Base-by-base conservation (phyloP, 1,139 yeast species). In the Saccharomyces pastorianus region DNA sequence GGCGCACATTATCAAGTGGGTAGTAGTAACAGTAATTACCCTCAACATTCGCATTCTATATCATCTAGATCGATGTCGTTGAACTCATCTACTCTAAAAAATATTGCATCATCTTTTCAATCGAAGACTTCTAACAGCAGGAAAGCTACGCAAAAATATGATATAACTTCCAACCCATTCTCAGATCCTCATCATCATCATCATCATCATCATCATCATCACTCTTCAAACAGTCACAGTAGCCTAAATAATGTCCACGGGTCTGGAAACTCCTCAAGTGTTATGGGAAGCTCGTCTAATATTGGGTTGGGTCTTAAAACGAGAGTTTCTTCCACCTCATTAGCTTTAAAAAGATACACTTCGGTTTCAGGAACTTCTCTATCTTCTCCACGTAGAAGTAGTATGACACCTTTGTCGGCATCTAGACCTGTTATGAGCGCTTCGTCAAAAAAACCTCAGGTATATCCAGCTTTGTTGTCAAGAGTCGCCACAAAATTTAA, bases 401-500 rank as follows among this genome's bases (percentile, higher is more conserved):
- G 31, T 51, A 55, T 42, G 47, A 51, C 28, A 53, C 54, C 44
- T 25, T 58, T 59, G 41, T 64, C 66, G 44, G 64, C 63, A 26
- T 59, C 67, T 3, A 69, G 65, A 32, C 64, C 68, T 23, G 58
- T 68, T 25, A 53, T 65, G 11, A 58, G 59, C 34, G 59, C 67
- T 4, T 58, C 64, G n/a, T 56, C 61, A 4, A 66, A 60, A 51
- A 64, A 60, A 51, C 69, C 70, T 6, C 64, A 61, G 50, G 68
- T 90, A 2, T 90, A 93, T 68, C 97, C 98, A 0, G 98, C 98
- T 1, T 65, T 89, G 65, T 74, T 93, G 27, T 89, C 97, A 1
- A 79, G 83, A 55, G 98, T 95, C 11, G 96, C 98, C 0, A 80
- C 79, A 28, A 80, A 83, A 23, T 90, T 93, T 69, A 81, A 84